Conservation (phyloP, 163 green algal genomes). For the Scenedesmus sp. region DNA sequence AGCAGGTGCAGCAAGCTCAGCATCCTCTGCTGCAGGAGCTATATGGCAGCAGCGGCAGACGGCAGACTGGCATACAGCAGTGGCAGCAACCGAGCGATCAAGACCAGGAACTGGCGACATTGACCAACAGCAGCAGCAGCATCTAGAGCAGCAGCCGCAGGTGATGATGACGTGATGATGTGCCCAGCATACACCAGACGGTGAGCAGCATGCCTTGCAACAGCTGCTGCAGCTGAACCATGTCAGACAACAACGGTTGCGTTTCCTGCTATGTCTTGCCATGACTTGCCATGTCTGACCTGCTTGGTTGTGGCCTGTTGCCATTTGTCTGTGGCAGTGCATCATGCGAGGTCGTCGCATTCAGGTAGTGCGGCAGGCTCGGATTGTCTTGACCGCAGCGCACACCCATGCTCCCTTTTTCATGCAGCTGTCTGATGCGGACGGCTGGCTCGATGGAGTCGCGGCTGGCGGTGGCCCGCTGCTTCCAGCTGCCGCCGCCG, state of each 20-base stretch:
- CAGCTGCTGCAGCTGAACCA: not conserved
- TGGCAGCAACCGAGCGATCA: not conserved
- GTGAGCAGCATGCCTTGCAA: not conserved
- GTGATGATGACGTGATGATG: not conserved
- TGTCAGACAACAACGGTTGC: too few relatives aligned
- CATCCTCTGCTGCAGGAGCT: too few relatives aligned
- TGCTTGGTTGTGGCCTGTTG: too few relatives aligned
- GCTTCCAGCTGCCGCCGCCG: slow-evolving; percentile 13
- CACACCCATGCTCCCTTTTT: not conserved
- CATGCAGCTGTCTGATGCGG: slow-evolving; percentile 31
- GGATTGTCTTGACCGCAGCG: not conserved
- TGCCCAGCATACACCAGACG: slow-evolving; percentile 24
- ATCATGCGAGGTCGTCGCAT: too few relatives aligned
- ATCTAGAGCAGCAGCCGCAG: not conserved
- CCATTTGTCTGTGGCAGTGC: too few relatives aligned
- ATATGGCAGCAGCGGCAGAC: too few relatives aligned
- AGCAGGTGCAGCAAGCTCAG: not conserved
- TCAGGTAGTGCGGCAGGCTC: too few relatives aligned
- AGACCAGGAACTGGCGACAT: not conserved
- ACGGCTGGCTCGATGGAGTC: slow-evolving; percentile 18
- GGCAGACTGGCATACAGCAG: not conserved
- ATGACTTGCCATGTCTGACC: too few relatives aligned
- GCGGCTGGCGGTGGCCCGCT: not conserved
- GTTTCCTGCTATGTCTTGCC: too few relatives aligned
- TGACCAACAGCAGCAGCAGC: not conserved